phyloP scores from a whole-genome alignment of 257 asterid species.

The Oldenlandia corymbosa region DNA sequence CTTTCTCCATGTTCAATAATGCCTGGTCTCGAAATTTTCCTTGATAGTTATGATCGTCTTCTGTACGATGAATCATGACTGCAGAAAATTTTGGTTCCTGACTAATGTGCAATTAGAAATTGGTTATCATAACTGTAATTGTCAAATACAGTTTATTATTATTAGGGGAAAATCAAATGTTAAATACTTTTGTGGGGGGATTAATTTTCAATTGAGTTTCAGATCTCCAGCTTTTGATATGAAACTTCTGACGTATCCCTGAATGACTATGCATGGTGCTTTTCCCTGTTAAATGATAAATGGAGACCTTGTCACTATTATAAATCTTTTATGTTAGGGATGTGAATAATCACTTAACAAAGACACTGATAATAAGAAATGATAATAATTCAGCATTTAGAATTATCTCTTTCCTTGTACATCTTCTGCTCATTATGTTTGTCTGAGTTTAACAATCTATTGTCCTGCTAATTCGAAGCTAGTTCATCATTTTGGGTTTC shows the following conservation, averaged over 20 bases:
- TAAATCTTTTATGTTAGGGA: neutral
- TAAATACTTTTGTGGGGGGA: neutral
- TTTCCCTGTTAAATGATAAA: neutral
- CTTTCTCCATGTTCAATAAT: neutral
- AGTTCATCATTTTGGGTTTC: no score
- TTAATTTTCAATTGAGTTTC: neutral
- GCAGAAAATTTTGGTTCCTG: neutral
- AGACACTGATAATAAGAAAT: neutral
- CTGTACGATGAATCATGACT: conserved; percentile 2
- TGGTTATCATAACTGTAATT: no score
- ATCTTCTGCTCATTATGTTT: neutral
- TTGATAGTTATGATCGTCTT: neutral
- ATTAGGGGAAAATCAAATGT: neutral
- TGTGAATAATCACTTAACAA: neutral
- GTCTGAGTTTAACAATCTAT: no score
- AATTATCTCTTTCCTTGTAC: neutral
- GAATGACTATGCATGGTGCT: neutral
- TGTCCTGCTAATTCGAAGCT: no score
- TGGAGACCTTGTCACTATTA: neutral
- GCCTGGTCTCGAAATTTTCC: neutral
- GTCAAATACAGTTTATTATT: no score
- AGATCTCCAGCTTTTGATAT: neutral
- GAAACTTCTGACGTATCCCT: neutral
- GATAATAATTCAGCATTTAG: neutral
- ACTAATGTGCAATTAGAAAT: neutral